Evolutionary conservation across 495 filamentous ascomycete species (phyloP), one percentile per base, ranked within the genome.

Genomic region (Xylaria curta): DNA sequence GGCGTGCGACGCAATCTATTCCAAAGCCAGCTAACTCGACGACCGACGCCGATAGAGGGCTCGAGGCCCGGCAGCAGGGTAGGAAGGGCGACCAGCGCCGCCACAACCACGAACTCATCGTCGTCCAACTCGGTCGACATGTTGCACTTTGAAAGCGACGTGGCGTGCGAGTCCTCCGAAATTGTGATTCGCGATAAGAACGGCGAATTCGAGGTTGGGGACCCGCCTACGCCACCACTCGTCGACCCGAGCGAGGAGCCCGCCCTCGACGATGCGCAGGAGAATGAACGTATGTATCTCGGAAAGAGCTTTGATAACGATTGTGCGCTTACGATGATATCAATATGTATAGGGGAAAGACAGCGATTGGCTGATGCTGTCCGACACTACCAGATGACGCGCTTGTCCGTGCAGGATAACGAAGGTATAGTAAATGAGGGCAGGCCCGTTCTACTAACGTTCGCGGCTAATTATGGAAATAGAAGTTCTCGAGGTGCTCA

Each of bases 141-240:
- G 7, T 58, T 82, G 28, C 80, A 78, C 15, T 72, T 81, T 0
- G 75, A 63, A 26, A 71, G 70, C 47, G 84, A 75, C 63, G 83
- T 73, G 8, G 75, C 81, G 10, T 81, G 82, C 21, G 86, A 66
- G 40, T 85, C 86, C 4, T 85, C 85, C 47, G 93, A 94, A 46
- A 94, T 97, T 44, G 89, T 95, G 10, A 88, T 92, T 17, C 86
- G 90, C 73, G 90, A 96, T 78, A 84, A 90, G 78, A 90, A 92
- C 78, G 94, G 94, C 53, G 87, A 89, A 64, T 91, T 92, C 72
- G 89, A 91, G 74, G 77, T 95, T n/a, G 89, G 89, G 64, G 88
- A 93, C 66, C 92, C 91, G 3, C 79, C 87, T 1, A 78, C 86
- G 31, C 80, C 87, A 28, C 80, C 85, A 59, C 78, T 86, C 40